Percentiles rank a stretch among this genome's conserved stretches.
Conservation (phyloP, 2,329 filamentous ascomycete species). For the Fusarium burgessii region DNA sequence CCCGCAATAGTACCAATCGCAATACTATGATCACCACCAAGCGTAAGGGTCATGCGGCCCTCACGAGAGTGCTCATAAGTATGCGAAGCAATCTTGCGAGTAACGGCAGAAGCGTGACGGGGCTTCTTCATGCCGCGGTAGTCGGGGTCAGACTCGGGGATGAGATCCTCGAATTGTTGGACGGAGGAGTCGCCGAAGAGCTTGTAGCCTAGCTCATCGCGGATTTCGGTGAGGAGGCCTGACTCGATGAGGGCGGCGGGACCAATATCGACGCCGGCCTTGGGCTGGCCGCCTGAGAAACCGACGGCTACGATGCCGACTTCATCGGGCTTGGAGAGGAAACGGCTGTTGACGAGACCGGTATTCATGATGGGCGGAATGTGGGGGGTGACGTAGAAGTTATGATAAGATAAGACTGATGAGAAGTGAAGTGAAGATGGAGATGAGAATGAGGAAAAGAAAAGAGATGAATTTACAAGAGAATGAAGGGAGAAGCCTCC, state of each 20-base stretch:
- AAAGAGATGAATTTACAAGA: not conserved
- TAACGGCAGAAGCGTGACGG: constrained; percentile 86
- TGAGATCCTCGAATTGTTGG: constrained; percentile 82
- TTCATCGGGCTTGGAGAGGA: constrained; percentile 82
- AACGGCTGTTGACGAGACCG: constrained; percentile 72
- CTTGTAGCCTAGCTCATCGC: constrained; percentile 87
- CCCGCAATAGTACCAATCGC: constrained; percentile 94
- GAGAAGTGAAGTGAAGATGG: constrained; percentile 1
- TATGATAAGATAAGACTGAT: constrained; percentile 27
- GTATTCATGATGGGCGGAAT: constrained; percentile 59
- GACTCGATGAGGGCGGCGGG: constrained; percentile 89
- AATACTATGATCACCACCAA: constrained; percentile 96
- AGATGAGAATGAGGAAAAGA: constrained; percentile 3
- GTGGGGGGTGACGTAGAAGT: constrained; percentile 45
- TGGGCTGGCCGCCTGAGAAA: constrained; percentile 94
- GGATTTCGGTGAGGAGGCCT: constrained; percentile 85
- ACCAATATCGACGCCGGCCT: constrained; percentile 90
- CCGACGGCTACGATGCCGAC: constrained; percentile 94
- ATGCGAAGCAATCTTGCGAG: constrained; percentile 80
- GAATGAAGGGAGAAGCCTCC: constrained; percentile 17
- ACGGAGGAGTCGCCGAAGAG: constrained; percentile 86
- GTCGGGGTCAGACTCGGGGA: constrained; percentile 78
- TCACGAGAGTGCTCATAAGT: constrained; percentile 87
- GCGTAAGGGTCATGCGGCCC: constrained; percentile 89
- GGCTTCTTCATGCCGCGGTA: constrained; percentile 96